These are phyloP conservation scores for Nematocida sp. DNA, from an alignment of 371 early-diverging fungal genomes.

Conservation along the genomic window DNA sequence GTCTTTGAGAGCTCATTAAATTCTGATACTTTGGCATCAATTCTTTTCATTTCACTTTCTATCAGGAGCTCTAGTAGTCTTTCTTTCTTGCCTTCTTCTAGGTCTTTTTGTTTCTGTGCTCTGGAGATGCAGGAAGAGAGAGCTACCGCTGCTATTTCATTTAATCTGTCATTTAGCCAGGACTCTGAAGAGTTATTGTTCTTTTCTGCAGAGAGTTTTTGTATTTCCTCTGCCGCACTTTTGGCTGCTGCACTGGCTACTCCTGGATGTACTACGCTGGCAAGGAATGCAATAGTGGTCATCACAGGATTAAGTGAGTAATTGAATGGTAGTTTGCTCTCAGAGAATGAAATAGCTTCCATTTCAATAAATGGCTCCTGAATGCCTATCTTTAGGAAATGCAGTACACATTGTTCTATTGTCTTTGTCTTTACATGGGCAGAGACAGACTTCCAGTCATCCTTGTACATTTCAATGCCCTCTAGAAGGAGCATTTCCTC, in stretches of 20 bases:
- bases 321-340: constrained; percentile 70
- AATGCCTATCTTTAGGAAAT: constrained; percentile 86
- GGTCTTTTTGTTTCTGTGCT: constrained; percentile 48
- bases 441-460: constrained; percentile 86
- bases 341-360: constrained; percentile 49
- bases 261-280: constrained; percentile 77
- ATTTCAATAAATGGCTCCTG: constrained; percentile 74
- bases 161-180: constrained; percentile 26
- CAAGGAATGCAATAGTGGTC: constrained; percentile 83
- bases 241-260: constrained; percentile 80
- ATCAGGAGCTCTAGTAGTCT: constrained; percentile 52
- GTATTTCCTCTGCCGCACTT: constrained; percentile 31
- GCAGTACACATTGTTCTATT: constrained; percentile 81
- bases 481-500: constrained; percentile 84
- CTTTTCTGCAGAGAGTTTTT: constrained; percentile 16
- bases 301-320: constrained; percentile 89
- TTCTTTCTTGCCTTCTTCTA: constrained; percentile 60
- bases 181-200: constrained; percentile 66
- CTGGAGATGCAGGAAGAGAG: constrained; percentile 67
- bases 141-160: constrained; percentile 60
- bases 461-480: constrained; percentile 79
- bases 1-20: constrained; percentile 49
- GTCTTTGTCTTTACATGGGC: constrained; percentile 82
- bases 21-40: constrained; percentile 56
- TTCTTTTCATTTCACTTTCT: constrained; percentile 57